phyloP scores from a whole-genome alignment of 768 basidiomycete genomes.

The Leccinum ochraceum region DNA sequence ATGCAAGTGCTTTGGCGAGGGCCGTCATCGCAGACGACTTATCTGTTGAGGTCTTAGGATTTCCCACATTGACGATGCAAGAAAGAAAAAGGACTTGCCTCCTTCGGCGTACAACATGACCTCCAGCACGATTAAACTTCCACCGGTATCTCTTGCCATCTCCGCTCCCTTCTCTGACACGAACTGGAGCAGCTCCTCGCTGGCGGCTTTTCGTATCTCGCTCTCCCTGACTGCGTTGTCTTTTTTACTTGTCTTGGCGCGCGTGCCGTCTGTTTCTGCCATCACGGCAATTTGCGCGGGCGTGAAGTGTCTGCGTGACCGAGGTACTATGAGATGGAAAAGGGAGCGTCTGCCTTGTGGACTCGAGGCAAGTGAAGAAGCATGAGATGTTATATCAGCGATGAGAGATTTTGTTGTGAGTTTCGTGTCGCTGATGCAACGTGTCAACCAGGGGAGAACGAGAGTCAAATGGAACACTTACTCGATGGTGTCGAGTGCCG shows the following conservation, averaged over 20 bases:
- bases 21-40: constrained; percentile 62
- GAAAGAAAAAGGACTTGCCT: constrained; percentile 44
- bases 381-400: constrained; percentile 60
- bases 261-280: constrained; percentile 69
- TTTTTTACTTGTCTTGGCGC: constrained; percentile 85
- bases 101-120: constrained; percentile 85
- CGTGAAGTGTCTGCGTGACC: constrained; percentile 84
- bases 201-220: constrained; percentile 75
- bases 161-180: constrained; percentile 61
- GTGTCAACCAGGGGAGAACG: background rate
- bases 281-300: constrained; percentile 73
- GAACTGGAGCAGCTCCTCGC: constrained; percentile 71
- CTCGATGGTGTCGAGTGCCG: constrained; percentile 89
- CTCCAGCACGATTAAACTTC: constrained; percentile 76
- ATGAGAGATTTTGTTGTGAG: constrained; percentile 80
- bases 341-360: constrained; percentile 81
- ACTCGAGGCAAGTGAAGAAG: constrained; percentile 55
- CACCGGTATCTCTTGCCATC: constrained; percentile 73
- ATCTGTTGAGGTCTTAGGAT: constrained; percentile 46
- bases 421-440: constrained; percentile 76
- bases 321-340: constrained; percentile 80
- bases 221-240: constrained; percentile 56
- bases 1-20: constrained; percentile 57
- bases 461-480: constrained; percentile 36
- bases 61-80: background rate